Base-by-base conservation (phyloP, 345 rosid genomes). In the Murraya koenigii region DNA sequence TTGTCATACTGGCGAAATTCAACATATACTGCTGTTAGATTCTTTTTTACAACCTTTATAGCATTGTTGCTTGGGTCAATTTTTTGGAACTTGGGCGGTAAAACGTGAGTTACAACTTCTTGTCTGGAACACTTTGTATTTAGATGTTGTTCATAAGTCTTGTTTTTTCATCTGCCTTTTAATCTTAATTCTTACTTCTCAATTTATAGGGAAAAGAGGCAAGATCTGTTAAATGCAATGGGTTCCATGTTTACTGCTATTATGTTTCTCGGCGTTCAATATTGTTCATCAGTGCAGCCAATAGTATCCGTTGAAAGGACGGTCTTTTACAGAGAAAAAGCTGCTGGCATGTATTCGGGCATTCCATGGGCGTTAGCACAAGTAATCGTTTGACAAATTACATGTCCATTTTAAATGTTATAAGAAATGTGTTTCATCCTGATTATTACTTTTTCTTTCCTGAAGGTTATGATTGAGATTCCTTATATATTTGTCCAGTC, bases 271-370 rank as follows among this genome's bases (percentile, higher is more conserved):
- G 91, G 95, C 11, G 20, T 81, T 22, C 93, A 89, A 76, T 84
- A 87, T 75, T 82, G 82, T 1, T 54, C 80, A 14, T 20, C 92
- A 1, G 88, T 87, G 26, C 88, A 88, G 76, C 90, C 93, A 4
- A 84, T 88, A 4, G 87, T 81, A 17, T 73, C 87, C 1, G 77
- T 88, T 32, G 95, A 88, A 60, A 83, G 92, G 69, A 83, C 84
- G 0, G 93, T 88, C 8, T 89, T 87, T 28, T 89, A 88, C 63
- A 85, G 93, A 82, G 95, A 91, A 32, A 81, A 80, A 17, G 92
- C 82, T 39, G 90, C 95, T 6, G 90, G 95, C 80, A 87, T 85
- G 88, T 85, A 83, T 32, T 83, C 88, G 39, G 75, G 80, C 8
- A 22, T 83, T 69, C 79, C 84, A 20, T 85, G 81, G 65, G 88